Base-by-base conservation (phyloP, 1,284 basidiomycete species). In the Abortiporus biennis region DNA sequence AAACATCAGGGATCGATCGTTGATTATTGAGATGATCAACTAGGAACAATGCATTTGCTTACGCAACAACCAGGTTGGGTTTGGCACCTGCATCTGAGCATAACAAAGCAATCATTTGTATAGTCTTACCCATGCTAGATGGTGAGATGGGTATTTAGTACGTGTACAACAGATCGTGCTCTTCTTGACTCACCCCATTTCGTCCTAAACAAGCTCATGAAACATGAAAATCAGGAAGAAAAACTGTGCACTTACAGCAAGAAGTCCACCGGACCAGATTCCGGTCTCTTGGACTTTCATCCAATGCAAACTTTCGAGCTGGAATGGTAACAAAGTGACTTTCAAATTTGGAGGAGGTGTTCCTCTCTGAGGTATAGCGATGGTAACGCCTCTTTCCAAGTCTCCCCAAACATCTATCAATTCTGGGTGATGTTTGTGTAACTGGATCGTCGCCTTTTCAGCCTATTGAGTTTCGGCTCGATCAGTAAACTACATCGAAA, bases 111-210 rank as follows among this genome's bases (percentile, higher is more conserved):
- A 99, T 94, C 54, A 95, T 94, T 60, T 99, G 96, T 47, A 99
- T 97, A 0, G 95, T 99, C 67, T 98, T 98, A 23, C 95, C 95
- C 95, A 98, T 97, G 29, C 92, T 92, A n/a, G 27, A 59, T 47
- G 24, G 51, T 44, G 40, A 21, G 17, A 21, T 40, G 27, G 27
- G 27, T 9, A 8, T 9, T n/a, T 29, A 27, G 24, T 29, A 49
- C 3, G 4, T 9, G 17, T 23, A n/a, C 15, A 12, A 32, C n/a
- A 31, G 38, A 19, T n/a, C n/a, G n/a, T n/a, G n/a, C n/a, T n/a
- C n/a, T n/a, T n/a, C n/a, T n/a, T n/a, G 21, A 50, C 71, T 53
- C 66, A 86, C 85, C 87, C 87, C 89, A 92, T 92, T 64, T 94
- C 91, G 57, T 94, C 92, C 84, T 87, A 55, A 6, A 47, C 45